Evolutionary conservation across 2,329 filamentous ascomycete genomes (phyloP), one percentile per base, ranked within the genome.

Genomic region (Ambrosiella cleistominuta): DNA sequence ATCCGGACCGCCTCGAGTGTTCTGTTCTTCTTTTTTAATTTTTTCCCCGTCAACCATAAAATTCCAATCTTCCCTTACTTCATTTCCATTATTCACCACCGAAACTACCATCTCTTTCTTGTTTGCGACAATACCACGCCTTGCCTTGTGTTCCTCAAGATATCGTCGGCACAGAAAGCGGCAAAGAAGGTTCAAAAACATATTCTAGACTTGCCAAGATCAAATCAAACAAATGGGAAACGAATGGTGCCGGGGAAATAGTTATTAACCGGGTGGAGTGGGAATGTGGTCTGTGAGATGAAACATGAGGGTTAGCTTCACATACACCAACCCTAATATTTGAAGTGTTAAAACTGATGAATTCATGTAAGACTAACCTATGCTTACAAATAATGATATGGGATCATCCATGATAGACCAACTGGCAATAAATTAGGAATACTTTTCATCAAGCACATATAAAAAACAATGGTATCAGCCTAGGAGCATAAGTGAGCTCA

Each of bases 171-270:
- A 27, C 27, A 27, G 27, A 27, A 27, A 27, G 27, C 27, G 27
- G 27, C 27, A 5, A 3, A 27, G 27, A 27, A 27, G 27, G 27
- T 27, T 27, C 27, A 5, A 51, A 51, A 36, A 51, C 9, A 51
- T 9, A 51, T 51, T 36, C 19, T 51, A 7, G 47, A 51, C 47
- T 11, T 51, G 19, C 47, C 19, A 51, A 51, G 47, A 51, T 19
- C 47, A 51, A 51, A 51, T 51, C 19, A 51, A 51, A 51, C 47
- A 51, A 19, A n/a, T 51, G 27, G 19, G 9, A 51, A 51, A 51
- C 47, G 9, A 51, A 51, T 36, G 8, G 17, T 15, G 11, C 15
- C 19, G 6, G 3, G 12, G 4, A 7, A n/a, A n/a, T 11, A 42
- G n/a, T n/a, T 2, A 42, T 2, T 2, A 9, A 42, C 39, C 39